These are phyloP conservation scores for Phytophthora chlamydospora DNA, from an alignment of 352 stramenopile species.

Conservation along the genomic window DNA sequence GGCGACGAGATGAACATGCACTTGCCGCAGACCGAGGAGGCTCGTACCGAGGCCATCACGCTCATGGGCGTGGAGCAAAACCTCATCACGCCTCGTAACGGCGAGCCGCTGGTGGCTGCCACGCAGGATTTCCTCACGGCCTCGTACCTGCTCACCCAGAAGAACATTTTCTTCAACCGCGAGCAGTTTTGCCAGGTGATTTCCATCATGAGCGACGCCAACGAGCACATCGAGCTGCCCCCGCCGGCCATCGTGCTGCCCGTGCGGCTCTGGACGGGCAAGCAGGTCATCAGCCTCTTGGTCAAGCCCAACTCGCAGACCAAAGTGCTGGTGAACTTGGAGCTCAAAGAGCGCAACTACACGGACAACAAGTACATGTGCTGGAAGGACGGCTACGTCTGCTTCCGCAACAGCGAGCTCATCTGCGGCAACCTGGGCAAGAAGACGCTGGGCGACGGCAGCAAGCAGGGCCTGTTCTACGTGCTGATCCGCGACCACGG, in stretches of 20 bases:
- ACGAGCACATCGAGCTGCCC: constrained; percentile 94
- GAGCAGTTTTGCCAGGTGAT: constrained; percentile 97
- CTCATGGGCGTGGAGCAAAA: constrained; percentile 99
- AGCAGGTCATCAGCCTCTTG: constrained; percentile 94
- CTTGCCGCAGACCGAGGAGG: constrained; percentile 99
- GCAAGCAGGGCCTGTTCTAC: constrained; percentile 98
- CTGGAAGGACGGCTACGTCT: constrained; percentile 97
- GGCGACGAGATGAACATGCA: constrained; percentile 99
- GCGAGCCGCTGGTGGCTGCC: constrained; percentile 97
- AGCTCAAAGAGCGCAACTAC: constrained; percentile 98
- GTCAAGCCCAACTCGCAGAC: constrained; percentile 90
- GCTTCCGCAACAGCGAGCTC: constrained; percentile 97
- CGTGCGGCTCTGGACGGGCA: constrained; percentile 97
- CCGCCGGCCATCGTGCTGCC: constrained; percentile 75
- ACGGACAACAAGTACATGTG: constrained; percentile 95
- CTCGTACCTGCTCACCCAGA: constrained; percentile 98
- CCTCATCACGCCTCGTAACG: constrained; percentile 97
- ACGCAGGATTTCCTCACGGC: constrained; percentile 99
- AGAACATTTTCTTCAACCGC: constrained; percentile 98
- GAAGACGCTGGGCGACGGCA: constrained; percentile 98
- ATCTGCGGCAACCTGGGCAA: constrained; percentile 99
- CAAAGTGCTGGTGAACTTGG: constrained; percentile 83
- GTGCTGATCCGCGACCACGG: constrained; percentile 97
- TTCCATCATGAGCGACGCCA: constrained; percentile 95
- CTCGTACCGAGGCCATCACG: constrained; percentile 95